Evolutionary conservation across 2,329 filamentous ascomycete species (phyloP), one percentile per base, ranked within the genome.

Genomic region (Aspergillus pseudonomiae): DNA sequence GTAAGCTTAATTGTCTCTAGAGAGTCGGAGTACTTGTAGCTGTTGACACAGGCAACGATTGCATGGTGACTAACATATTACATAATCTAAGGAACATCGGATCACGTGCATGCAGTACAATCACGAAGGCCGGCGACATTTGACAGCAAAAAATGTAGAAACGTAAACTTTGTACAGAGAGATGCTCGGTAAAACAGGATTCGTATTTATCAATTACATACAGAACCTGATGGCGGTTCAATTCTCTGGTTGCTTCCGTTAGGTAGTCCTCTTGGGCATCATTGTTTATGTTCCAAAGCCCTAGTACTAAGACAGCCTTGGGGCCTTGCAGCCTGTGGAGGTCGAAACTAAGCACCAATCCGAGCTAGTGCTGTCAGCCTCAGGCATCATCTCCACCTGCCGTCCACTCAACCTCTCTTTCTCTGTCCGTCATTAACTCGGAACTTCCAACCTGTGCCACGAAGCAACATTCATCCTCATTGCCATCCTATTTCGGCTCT

Each of bases 371-470:
- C 10, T 12, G 19, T 11, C 11, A 52, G 30, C 65, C 65, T 70
- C 67, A 68, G 67, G 67, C 67, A 63, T 58, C 67, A 59, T 58
- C 63, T 67, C 70, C 63, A 69, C 70, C 65, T 66, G 61, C 63
- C 65, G 65, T 69, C 65, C 67, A 69, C 68, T 68, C 63, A 67
- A 66, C 66, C 67, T 71, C 68, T 66, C 68, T 69, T 70, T 70
- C 68, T 69, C 59, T 70, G 68, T 63, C 67, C 62, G 62, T 69
- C 67, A 68, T 66, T 65, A 55, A 63, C 62, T 70, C 67, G 61
- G 69, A 71, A 69, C 70, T 70, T 70, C 68, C 67, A 68, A 64
- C 65, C 63, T 69, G 68, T 70, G 69, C 67, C 70, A 71, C 69
- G 65, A 70, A 71, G 61, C 68, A 68, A 70, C 68, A 67, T 63